Evolutionary conservation across 441 rosid genomes (phyloP).

Genomic region (Erodium texanum): DNA sequence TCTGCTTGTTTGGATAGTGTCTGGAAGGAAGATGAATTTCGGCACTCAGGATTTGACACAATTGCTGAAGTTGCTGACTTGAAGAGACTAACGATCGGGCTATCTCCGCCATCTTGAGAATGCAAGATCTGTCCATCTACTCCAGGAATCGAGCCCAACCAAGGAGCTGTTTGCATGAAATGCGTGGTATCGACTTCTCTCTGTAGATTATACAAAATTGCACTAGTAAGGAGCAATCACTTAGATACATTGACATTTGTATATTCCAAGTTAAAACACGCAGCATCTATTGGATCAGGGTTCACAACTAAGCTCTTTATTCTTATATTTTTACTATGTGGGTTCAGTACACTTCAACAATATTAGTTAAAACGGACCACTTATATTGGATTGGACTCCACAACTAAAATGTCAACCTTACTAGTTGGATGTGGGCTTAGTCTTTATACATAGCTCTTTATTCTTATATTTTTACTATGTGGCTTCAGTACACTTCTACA

Average conservation of each 20-base stretch:
- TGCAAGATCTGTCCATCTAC: slow-evolving; percentile 80
- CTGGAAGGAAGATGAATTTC: slow-evolving; percentile 77
- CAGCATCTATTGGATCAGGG: too few species aligned
- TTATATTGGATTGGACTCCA: too few species aligned
- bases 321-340: too few species aligned
- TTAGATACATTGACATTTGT: slow-evolving; percentile 11
- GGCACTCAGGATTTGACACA: slow-evolving; percentile 68
- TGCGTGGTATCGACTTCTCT: slow-evolving; percentile 80
- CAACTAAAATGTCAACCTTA: too few species aligned
- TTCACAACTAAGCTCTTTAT: too few species aligned
- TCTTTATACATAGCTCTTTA: too few species aligned
- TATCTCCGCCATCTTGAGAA: slow-evolving; percentile 69
- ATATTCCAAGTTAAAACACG: too few species aligned
- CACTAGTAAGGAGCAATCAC: slow-evolving; percentile 21
- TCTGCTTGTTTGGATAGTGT: slow-evolving; percentile 98
- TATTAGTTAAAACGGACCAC: too few species aligned
- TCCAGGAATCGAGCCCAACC: slow-evolving; percentile 85
- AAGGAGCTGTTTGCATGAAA: slow-evolving; percentile 95
- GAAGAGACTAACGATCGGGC: slow-evolving; percentile 86
- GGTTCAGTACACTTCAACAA: too few species aligned
- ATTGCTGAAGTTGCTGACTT: slow-evolving; percentile 76
- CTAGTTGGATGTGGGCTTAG: too few species aligned
- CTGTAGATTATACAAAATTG: slow-evolving; percentile 36
- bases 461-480: too few species aligned
- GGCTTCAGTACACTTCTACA: too few species aligned